Evolutionary conservation across 768 basidiomycete species (phyloP).

Genomic region (Naematelia encephala): DNA sequence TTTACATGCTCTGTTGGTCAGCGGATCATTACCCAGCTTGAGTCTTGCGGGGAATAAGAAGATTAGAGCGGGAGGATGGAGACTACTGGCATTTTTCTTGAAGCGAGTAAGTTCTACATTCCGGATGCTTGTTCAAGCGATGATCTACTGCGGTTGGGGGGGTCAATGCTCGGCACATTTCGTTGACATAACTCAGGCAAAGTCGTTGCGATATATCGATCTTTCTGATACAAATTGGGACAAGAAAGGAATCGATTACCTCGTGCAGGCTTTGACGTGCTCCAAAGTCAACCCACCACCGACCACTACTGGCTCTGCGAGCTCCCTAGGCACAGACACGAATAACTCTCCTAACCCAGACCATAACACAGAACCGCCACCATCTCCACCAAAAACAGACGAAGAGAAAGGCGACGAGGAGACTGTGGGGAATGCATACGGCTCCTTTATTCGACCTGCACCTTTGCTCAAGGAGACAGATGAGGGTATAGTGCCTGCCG

Average conservation of each 20-base stretch:
- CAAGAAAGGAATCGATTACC: conserved; percentile 75
- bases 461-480: conserved; percentile 47
- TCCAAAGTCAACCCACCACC: conserved; percentile 22
- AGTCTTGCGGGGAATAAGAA: conserved; percentile 82
- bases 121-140: too few species aligned
- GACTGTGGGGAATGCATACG: conserved; percentile 19
- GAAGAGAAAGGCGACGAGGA: conserved; percentile 10
- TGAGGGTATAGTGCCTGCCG: conserved; percentile 21
- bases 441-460: conserved; percentile 46
- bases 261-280: conserved; percentile 64
- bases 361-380: neutral
- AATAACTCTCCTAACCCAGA: neutral
- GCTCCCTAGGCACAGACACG: neutral
- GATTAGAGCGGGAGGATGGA: conserved; percentile 72
- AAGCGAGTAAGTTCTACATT: conserved; percentile 66
- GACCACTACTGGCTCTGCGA: neutral
- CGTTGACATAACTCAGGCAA: too few species aligned
- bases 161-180: too few species aligned
- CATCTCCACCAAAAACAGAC: neutral
- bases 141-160: too few species aligned
- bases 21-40: conserved; percentile 71
- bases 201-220: conserved; percentile 78
- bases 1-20: conserved; percentile 82
- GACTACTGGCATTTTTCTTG: conserved; percentile 73
- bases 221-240: conserved; percentile 81